Conservation (phyloP, 139 green algal genomes). For the Trebouxia sp. region DNA sequence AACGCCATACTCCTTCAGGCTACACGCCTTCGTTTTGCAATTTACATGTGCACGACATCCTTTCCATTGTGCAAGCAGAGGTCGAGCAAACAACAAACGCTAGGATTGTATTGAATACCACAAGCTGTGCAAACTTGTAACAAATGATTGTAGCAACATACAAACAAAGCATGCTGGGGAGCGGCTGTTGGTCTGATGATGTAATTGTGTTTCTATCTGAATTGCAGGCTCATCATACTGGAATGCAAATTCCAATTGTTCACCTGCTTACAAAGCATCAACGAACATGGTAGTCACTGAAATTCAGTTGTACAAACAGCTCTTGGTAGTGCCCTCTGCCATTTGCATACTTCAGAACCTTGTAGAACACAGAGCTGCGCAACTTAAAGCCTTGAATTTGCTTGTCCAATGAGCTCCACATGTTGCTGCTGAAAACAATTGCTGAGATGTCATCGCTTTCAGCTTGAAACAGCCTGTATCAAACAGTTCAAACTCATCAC, state of each 20-base stretch:
- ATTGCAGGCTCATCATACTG: neutral
- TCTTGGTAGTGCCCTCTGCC: constrained; percentile 4
- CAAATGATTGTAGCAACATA: too few species aligned
- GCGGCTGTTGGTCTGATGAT: too few species aligned
- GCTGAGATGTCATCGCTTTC: neutral
- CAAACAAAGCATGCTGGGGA: too few species aligned
- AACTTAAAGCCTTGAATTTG: neutral
- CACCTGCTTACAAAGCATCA: neutral
- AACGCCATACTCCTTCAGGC: too few species aligned
- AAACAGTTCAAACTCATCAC: too few species aligned
- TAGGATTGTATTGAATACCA: too few species aligned
- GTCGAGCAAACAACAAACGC: too few species aligned
- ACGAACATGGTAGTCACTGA: neutral
- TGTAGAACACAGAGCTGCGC: constrained; percentile 1
- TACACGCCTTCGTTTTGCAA: too few species aligned
- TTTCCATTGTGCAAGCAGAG: too few species aligned
- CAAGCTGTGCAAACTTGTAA: too few species aligned
- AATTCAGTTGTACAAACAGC: constrained; percentile 8
- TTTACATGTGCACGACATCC: too few species aligned
- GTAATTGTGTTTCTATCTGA: neutral
- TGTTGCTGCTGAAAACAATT: neutral
- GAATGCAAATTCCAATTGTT: neutral
- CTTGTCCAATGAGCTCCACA: neutral
- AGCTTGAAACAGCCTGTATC: neutral
- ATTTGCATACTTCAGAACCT: constrained; percentile 20